Evolutionary conservation across 2,329 filamentous ascomycete genomes (phyloP).

Genomic region (Teratosphaeria viscida): DNA sequence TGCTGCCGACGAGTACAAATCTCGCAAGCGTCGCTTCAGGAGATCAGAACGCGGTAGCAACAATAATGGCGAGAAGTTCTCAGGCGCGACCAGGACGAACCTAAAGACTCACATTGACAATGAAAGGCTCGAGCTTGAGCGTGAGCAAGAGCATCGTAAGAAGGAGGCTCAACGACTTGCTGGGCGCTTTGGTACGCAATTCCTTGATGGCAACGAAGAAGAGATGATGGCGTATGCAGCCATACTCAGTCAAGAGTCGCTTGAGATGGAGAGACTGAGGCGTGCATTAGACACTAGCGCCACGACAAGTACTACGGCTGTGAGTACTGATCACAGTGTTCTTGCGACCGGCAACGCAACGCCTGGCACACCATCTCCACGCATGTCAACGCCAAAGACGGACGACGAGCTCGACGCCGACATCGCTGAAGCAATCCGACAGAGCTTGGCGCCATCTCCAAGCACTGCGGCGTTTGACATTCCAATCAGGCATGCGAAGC

Average conservation of each 20-base stretch:
- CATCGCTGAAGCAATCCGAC: slow-evolving; percentile 52
- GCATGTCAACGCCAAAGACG: slow-evolving; percentile 22
- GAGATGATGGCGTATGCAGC: slow-evolving; percentile 53
- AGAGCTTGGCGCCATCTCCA: slow-evolving; percentile 30
- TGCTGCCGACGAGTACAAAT: slow-evolving; percentile 59
- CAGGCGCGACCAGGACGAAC: slow-evolving; percentile 54
- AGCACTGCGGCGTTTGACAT: slow-evolving; percentile 29
- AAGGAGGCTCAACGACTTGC: slow-evolving; percentile 62
- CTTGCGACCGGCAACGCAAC: slow-evolving; percentile 19
- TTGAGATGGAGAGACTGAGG: slow-evolving; percentile 40
- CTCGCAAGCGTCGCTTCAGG: slow-evolving; percentile 67
- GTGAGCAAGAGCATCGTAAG: slow-evolving; percentile 55
- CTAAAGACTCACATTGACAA: slow-evolving; percentile 74
- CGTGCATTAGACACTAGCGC: slow-evolving; percentile 33
- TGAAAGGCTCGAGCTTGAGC: slow-evolving; percentile 71
- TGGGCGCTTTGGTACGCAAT: slow-evolving; percentile 72
- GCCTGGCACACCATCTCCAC: slow-evolving; percentile 14
- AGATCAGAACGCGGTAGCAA: slow-evolving; percentile 58
- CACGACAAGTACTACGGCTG: slow-evolving; percentile 30
- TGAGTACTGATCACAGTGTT: slow-evolving; percentile 26
- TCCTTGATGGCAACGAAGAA: slow-evolving; percentile 52
- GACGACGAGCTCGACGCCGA: slow-evolving; percentile 46
- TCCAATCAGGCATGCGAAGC: slow-evolving; percentile 36
- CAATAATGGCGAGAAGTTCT: slow-evolving; percentile 46
- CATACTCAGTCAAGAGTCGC: slow-evolving; percentile 50